These are phyloP conservation scores for Verticillium nonalfalfae DNA, from an alignment of 2,329 filamentous ascomycete genomes.

Conservation along the genomic window DNA sequence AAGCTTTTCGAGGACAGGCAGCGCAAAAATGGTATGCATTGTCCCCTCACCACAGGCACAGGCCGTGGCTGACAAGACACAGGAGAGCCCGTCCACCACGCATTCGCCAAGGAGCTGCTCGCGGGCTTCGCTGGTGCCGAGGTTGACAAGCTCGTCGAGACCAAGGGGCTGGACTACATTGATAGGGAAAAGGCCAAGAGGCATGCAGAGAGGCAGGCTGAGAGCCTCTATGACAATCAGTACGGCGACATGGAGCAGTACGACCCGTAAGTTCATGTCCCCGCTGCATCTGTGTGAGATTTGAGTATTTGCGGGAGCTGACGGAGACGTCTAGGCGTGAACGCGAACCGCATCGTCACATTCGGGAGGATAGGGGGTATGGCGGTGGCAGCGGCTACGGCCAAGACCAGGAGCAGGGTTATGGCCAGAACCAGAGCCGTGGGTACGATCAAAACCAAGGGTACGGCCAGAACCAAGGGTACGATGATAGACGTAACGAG, in stretches of 20 bases:
- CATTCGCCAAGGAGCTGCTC: constrained; percentile 71
- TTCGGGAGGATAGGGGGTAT: neutral
- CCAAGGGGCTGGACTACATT: constrained; percentile 56
- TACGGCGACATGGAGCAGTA: constrained; percentile 48
- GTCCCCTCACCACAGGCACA: neutral
- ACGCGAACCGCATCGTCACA: neutral
- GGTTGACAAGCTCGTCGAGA: constrained; percentile 70
- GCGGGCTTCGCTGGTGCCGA: constrained; percentile 67
- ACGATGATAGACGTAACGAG: neutral
- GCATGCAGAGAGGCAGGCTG: constrained; percentile 51
- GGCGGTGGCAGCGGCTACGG: neutral
- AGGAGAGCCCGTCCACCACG: constrained; percentile 67
- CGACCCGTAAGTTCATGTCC: constrained; percentile 42
- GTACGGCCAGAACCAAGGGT: neutral
- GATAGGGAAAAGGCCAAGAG: constrained; percentile 53
- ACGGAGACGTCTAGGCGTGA: neutral
- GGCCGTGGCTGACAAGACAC: neutral
- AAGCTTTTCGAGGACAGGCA: constrained; percentile 74
- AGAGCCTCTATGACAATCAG: constrained; percentile 56
- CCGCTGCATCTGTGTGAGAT: too few species aligned
- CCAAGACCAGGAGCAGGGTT: too few species aligned
- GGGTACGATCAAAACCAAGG: neutral
- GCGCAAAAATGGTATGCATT: constrained; percentile 54
- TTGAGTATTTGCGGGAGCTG: too few species aligned
- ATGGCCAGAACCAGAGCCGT: neutral